These are phyloP conservation scores for Tolypocladium pustulatum DNA, from an alignment of 2,329 filamentous ascomycete genomes.

Conservation along the genomic window DNA sequence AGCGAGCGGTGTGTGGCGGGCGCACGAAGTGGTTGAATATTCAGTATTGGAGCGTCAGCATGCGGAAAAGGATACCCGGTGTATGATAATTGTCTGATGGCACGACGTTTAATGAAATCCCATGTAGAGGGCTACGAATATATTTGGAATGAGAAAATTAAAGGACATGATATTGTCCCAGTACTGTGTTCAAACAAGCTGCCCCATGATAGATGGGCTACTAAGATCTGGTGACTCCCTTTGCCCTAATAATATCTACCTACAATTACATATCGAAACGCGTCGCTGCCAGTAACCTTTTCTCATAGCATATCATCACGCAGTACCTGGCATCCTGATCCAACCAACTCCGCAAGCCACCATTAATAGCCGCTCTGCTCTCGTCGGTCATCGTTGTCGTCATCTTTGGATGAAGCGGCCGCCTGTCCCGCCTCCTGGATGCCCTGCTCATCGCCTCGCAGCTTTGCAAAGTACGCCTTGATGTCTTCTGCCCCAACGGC, in stretches of 20 bases:
- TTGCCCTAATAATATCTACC: too few relatives aligned
- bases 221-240: background rate
- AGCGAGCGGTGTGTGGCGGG: slow-evolving; percentile 10
- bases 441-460: slow-evolving; percentile 75
- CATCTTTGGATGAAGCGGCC: slow-evolving; percentile 29
- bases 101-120: background rate
- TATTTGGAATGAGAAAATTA: background rate
- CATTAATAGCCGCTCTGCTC: slow-evolving; percentile 44
- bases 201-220: background rate
- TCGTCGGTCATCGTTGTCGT: slow-evolving; percentile 24
- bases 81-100: background rate
- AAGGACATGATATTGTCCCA: background rate
- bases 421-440: slow-evolving; percentile 53
- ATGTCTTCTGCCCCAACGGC: slow-evolving; percentile 91
- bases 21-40: background rate
- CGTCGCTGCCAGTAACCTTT: background rate
- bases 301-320: background rate
- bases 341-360: background rate
- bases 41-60: background rate
- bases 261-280: background rate
- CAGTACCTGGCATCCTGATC: background rate
- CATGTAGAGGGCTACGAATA: background rate
- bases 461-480: slow-evolving; percentile 89
- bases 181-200: background rate
- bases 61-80: background rate